phyloP scores from a whole-genome alignment of 768 basidiomycete genomes.

The Tylopilus cervinicoccineus region DNA sequence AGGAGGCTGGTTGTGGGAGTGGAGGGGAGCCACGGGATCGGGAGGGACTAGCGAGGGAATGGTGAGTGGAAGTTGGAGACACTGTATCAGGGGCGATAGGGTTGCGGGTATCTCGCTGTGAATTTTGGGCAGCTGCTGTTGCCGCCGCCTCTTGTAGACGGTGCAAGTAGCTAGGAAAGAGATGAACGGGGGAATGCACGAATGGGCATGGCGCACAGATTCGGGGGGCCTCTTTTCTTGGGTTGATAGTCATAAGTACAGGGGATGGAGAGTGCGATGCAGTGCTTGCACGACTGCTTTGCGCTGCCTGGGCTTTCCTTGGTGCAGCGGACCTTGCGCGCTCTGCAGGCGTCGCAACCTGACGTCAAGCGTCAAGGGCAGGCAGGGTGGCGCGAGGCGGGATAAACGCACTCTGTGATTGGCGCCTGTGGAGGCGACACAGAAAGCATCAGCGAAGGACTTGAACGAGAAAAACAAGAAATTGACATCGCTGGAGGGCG shows the following conservation, averaged over 20 bases:
- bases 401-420: constrained; percentile 68
- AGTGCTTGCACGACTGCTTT: constrained; percentile 83
- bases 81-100: constrained; percentile 35
- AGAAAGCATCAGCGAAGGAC: constrained; percentile 32
- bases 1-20: constrained; percentile 27
- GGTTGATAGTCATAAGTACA: constrained; percentile 94
- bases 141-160: constrained; percentile 76
- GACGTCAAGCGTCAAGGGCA: constrained; percentile 21
- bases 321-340: constrained; percentile 82
- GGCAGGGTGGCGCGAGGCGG: constrained; percentile 23
- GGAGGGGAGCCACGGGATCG: constrained; percentile 46
- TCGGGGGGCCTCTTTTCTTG: constrained; percentile 90
- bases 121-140: constrained; percentile 40
- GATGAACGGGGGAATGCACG: not conserved
- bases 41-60: constrained; percentile 42
- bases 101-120: constrained; percentile 30
- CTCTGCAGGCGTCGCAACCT: constrained; percentile 87
- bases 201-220: constrained; percentile 57
- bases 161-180: constrained; percentile 58
- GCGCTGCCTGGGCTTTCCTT: constrained; percentile 75
- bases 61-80: constrained; percentile 44
- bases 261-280: constrained; percentile 72
- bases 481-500: constrained; percentile 40
- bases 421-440: constrained; percentile 54
- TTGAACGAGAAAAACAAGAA: constrained; percentile 15